phyloP scores from a whole-genome alignment of 2,329 filamentous ascomycete genomes.

The Aquanectria penicillioides region DNA sequence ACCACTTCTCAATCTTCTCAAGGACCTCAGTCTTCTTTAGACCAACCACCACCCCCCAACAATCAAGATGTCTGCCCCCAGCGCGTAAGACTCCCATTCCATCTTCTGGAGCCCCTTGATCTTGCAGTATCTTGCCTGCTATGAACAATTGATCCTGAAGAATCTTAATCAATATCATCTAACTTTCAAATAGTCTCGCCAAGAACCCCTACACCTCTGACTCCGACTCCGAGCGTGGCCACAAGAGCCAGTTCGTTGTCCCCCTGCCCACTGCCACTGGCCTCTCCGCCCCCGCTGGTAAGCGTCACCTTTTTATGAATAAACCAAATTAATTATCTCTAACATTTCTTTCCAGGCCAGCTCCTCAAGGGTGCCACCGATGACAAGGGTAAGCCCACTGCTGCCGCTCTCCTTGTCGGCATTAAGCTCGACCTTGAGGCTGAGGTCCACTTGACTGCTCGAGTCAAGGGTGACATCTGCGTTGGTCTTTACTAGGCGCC shows the following conservation, averaged over 20 bases:
- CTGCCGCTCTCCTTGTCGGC: conserved; percentile 67
- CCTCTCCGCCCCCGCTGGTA: conserved; percentile 47
- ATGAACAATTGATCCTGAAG: conserved; percentile 10
- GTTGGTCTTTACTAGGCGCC: conserved; percentile 48
- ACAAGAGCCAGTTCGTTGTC: conserved; percentile 41
- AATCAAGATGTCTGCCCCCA: conserved; percentile 41
- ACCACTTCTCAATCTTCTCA: conserved; percentile 28
- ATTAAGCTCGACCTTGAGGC: conserved; percentile 73
- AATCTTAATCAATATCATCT: conserved; percentile 11
- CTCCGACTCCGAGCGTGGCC: conserved; percentile 38
- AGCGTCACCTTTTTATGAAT: conserved; percentile 23
- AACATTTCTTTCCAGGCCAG: conserved; percentile 50
- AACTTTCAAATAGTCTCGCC: conserved; percentile 30
- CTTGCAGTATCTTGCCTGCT: conserved; percentile 3
- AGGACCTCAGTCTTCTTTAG: conserved; percentile 25
- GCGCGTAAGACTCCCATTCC: conserved; percentile 32
- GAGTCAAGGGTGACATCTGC: conserved; percentile 70
- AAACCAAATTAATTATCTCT: background rate
- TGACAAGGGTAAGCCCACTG: conserved; percentile 66
- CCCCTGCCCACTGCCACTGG: conserved; percentile 46
- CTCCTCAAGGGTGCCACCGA: conserved; percentile 67
- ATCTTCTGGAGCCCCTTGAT: background rate
- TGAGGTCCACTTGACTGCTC: conserved; percentile 69
- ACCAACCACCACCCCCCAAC: conserved; percentile 25
- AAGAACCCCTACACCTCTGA: conserved; percentile 43